These are phyloP conservation scores for Nannochloropsis limnetica DNA, from an alignment of 352 stramenopile species.

Conservation along the genomic window DNA sequence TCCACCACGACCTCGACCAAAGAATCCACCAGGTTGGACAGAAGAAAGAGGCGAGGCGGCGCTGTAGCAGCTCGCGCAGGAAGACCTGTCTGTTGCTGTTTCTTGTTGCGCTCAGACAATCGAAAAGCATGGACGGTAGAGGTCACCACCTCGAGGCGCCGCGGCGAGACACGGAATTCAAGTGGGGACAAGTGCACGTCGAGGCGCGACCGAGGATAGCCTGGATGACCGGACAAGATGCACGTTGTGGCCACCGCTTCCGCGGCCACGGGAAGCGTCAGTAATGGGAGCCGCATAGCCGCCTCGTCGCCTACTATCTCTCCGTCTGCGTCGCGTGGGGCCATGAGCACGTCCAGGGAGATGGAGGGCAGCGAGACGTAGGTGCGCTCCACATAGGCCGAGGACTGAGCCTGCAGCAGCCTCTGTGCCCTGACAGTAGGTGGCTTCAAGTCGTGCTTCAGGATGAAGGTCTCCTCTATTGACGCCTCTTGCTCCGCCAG, in stretches of 20 bases:
- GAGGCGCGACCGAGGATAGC: not conserved
- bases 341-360: not conserved
- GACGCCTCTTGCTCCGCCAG: not conserved
- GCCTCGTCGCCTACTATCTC: not conserved
- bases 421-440: not conserved
- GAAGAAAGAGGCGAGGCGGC: not conserved
- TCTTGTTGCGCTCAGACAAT: not conserved
- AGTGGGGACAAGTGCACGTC: slow-evolving; percentile 13
- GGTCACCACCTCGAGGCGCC: not conserved
- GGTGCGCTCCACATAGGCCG: not conserved
- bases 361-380: not conserved
- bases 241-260: not conserved
- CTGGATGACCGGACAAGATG: not conserved
- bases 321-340: not conserved
- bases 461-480: not conserved
- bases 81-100: not conserved
- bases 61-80: not conserved
- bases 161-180: not conserved
- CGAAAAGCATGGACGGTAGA: not conserved
- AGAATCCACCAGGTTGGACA: not conserved
- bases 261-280: not conserved
- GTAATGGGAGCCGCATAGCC: not conserved
- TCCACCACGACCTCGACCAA: not conserved
- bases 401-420: not conserved
- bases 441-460: slow-evolving; percentile 2